Base-by-base conservation (phyloP, 208 protist species). In the Tetramitus jugosus region DNA sequence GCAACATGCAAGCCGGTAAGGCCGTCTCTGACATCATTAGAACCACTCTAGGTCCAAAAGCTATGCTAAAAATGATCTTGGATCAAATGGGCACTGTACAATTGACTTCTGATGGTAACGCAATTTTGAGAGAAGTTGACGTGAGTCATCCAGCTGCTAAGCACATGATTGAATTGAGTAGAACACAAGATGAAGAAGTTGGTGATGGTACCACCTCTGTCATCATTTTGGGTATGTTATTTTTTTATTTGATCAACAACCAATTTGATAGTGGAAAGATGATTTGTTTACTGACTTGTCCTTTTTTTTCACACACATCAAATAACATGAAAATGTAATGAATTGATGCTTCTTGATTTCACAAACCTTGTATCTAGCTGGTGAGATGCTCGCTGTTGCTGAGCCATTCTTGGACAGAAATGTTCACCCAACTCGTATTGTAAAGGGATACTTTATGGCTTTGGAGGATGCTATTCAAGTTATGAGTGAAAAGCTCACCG, bases 11-110 rank as follows among this genome's bases (percentile, higher is more conserved):
- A 64, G 97, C 97, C 17, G 96, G 94, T 43, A 98, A 97, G 45
- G 94, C 95, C 3, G 96, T 99, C 20, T 95, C 97, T 40, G 95
- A 98, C 79, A 91, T 99, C 76, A 98, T 99, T 84, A 93, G 98
- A 84, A 99, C 97, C 71, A 98, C 95, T 35, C 89, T 99, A 10
- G 98, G 98, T 31, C 98, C 98, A 60, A 94, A 94, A 64, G 93
- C 96, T 46, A 99, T 99, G 98, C 91, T 99, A 31, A 99, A 99
- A 89, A 99, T 99, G 98, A 97, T 99, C 76, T 87, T 99, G 39
- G 97, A 99, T 83, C 95, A 96, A 53, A 99, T 99, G 96, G 98
- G 98, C 42, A 95, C 96, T 60, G 98, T 99, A 56, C 94, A 99
- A 35, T 90, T 99, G 40, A 99, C 98, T 46, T 99, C 99, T 85